Evolutionary conservation across 139 green algal genomes (phyloP).

Genomic region (Nannochloris sp.): DNA sequence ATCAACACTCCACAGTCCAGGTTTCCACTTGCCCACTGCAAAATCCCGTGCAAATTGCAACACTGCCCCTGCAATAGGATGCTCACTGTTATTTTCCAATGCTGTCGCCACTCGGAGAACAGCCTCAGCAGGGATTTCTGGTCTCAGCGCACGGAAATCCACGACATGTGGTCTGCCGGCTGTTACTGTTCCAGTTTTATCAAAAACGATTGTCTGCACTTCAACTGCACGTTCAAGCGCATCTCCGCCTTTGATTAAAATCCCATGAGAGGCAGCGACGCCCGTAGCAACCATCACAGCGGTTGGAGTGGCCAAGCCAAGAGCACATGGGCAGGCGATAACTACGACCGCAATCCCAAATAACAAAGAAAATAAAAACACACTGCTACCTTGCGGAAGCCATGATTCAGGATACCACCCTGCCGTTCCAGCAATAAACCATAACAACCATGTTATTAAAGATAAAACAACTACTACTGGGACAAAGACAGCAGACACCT

Average conservation of each 20-base stretch:
- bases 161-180: constrained; percentile 58
- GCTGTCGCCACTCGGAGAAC: constrained; percentile 57
- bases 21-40: not conserved
- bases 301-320: constrained; percentile 94
- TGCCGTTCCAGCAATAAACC: constrained; percentile 57
- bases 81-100: constrained; percentile 79
- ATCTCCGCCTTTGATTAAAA: constrained; percentile 93
- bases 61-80: constrained; percentile 81
- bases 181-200: constrained; percentile 98
- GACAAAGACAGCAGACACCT: constrained; percentile 82
- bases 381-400: constrained; percentile 70
- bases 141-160: constrained; percentile 2
- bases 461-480: constrained; percentile 74
- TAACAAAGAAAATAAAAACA: constrained; percentile 87
- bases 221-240: constrained; percentile 57
- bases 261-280: constrained; percentile 72
- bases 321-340: constrained; percentile 95
- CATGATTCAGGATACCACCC: constrained; percentile 46
- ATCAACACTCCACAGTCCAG: not conserved
- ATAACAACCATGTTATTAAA: constrained; percentile 64
- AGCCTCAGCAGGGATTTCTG: constrained; percentile 24
- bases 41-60: constrained; percentile 41
- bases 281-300: constrained; percentile 95
- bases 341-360: constrained; percentile 95
- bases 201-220: constrained; percentile 69